Base-by-base conservation (phyloP, 768 basidiomycete genomes). In the Strobilomyces dryophilus region DNA sequence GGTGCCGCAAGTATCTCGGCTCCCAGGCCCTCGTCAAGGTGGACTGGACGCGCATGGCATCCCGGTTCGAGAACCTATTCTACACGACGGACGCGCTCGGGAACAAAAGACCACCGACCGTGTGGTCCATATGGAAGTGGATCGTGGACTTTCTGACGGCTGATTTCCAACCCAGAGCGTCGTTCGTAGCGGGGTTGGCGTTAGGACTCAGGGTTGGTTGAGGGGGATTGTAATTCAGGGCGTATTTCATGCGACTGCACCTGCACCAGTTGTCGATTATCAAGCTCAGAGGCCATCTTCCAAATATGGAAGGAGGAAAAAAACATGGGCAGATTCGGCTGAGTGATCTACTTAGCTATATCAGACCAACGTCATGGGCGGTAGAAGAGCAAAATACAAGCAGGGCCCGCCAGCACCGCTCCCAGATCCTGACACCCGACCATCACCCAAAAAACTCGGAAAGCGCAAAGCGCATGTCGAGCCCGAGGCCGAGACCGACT, bases 101-200 rank as follows among this genome's bases (percentile, higher is more conserved):
- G 2, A 66, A 65, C 10, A 76, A 65, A 54, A 77, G 71, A 46
- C 77, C 91, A 4, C 87, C 89, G 2, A 90, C 81, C 4, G 68
- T 91, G 49, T 66, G 67, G 18, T 79, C 83, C 3, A 63, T 88
- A 24, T 91, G 87, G 80, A 76, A 65, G 36, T 84, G 84, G 79
- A 59, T 85, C 21, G 68, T 88, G 21, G 75, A 91, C 69, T 97
- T 98, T 73, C 71, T 98, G 68, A 90, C 89, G 0, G 89, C 93
- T 8, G 92, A 97, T 66, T 95, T 98, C 71, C 95, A 93, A 64
- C 88, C 86, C 41, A 74, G 94, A 56, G 94, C 93, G 2, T 85
- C 89, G 14, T 97, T 97, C 71, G 61, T 93, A 32, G 92, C 84
- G 5, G 95, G 95, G 9, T 76, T 97, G 53, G 79, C 75, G 1